Base-by-base conservation (phyloP, 1,139 yeast species). In the Protomyces lactucae-debilis region DNA sequence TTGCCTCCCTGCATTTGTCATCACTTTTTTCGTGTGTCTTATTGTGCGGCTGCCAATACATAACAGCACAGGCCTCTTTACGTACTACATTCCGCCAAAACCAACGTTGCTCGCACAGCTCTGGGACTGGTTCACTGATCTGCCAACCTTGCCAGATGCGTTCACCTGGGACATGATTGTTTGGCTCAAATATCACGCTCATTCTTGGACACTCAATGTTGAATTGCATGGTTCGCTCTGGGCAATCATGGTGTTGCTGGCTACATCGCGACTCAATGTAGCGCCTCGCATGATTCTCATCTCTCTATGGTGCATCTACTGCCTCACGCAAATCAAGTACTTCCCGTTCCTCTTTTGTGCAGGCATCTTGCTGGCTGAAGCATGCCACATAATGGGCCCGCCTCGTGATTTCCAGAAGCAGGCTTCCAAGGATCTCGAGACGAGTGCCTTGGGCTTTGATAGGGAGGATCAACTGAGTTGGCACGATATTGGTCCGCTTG, bases 311-410 rank as follows among this genome's bases (percentile, higher is more conserved):
- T 57, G 61, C 10, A 43, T 57, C 25, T 57, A 57, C 39, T 57
- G 61, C 28, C 61, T 57, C 40, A 48, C 55, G 61, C 61, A 57
- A 16, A 37, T 57, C 51, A 48, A 57, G 52, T 57, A 57, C 43
- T 57, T 53, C 36, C 52, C 61, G 10, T 57, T 57, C 28, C 39
- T 59, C 32, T 59, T 59, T 23, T 59, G 63, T 40, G 43, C 57
- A 5, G 63, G 63, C 16, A 40, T 59, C n/a, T 39, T 59, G 57
- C 45, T 59, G 35, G 63, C 63, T 9, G 63, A 59, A 36, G 46
- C 48, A 28, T 35, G 40, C 2, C 63, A 52, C 43, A 12, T 51
- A 23, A 51, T 51, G 23, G 61, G 36, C 14, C 48, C 55, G 48
- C 48, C 48, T 10, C 48, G 48, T 21, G 48, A 43, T 18, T 43